Conservation (phyloP, 2,329 filamentous ascomycete species). For the Penicillium sp. region DNA sequence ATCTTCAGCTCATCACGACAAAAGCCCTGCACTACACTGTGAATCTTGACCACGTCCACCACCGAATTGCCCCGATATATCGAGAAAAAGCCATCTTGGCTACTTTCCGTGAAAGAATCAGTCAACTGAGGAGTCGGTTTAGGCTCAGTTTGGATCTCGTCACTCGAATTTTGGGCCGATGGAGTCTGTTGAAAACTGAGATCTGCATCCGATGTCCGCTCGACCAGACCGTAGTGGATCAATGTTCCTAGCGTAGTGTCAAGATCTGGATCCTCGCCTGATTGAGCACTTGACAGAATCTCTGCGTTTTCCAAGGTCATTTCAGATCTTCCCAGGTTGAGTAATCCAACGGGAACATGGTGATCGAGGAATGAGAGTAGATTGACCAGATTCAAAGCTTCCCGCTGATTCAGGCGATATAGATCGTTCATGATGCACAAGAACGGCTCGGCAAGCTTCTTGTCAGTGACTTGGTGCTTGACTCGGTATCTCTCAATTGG, state of each 20-base stretch:
- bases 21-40: constrained; percentile 51
- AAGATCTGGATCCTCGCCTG: constrained; percentile 41
- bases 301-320: constrained; percentile 37
- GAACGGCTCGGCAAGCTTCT: constrained; percentile 54
- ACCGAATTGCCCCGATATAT: constrained; percentile 30
- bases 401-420: constrained; percentile 41
- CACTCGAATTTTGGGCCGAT: constrained; percentile 23
- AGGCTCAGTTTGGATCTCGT: constrained; percentile 24
- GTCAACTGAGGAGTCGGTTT: constrained; percentile 32
- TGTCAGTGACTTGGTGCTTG: constrained; percentile 58
- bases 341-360: constrained; percentile 66
- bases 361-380: constrained; percentile 67
- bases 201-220: constrained; percentile 42
- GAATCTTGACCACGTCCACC: constrained; percentile 51
- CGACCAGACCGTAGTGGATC: constrained; percentile 50
- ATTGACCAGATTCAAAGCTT: constrained; percentile 66
- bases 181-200: constrained; percentile 16
- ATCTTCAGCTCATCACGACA: constrained; percentile 49
- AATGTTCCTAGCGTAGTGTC: constrained; percentile 49
- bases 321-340: constrained; percentile 54
- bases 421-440: constrained; percentile 52
- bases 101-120: constrained; percentile 38
- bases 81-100: constrained; percentile 36
- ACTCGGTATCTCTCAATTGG: constrained; percentile 62
- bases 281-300: constrained; percentile 40